Evolutionary conservation across 2,329 filamentous ascomycete genomes (phyloP).

Genomic region (Colletotrichum higginsianum): DNA sequence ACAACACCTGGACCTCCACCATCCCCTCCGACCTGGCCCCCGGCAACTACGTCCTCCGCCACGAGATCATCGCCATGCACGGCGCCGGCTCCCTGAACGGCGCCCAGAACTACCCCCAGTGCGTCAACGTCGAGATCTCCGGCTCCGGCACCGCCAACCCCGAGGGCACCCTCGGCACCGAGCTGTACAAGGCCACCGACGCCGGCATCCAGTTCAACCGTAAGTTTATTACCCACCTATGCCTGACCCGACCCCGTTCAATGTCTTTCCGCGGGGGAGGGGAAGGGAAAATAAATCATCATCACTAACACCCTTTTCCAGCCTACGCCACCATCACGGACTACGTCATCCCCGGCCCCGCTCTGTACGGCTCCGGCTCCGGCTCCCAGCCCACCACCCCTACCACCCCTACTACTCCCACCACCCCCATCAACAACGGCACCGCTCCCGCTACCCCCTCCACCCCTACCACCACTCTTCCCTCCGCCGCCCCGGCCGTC

Average conservation of each 20-base stretch:
- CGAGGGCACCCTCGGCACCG: slow-evolving; percentile 49
- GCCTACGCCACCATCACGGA: slow-evolving; percentile 47
- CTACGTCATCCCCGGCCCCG: slow-evolving; percentile 53
- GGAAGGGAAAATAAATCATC: no score
- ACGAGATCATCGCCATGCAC: slow-evolving; percentile 69
- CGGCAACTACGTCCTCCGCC: slow-evolving; percentile 64
- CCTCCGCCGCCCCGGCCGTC: slow-evolving; percentile 11
- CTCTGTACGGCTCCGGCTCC: slow-evolving; percentile 32
- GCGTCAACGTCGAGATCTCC: slow-evolving; percentile 63
- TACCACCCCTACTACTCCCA: slow-evolving; percentile 20
- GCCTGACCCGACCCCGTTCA: slow-evolving; percentile 32
- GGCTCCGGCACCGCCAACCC: slow-evolving; percentile 56
- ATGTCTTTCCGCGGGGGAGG: slow-evolving; percentile 28
- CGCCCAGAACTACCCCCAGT: slow-evolving; percentile 68
- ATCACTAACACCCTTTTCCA: not conserved
- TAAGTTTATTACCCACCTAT: slow-evolving; percentile 46
- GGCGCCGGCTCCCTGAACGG: slow-evolving; percentile 58
- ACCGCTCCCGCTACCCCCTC: slow-evolving; percentile 27
- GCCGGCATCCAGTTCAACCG: slow-evolving; percentile 53
- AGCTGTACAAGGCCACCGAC: slow-evolving; percentile 49
- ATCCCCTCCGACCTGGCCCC: slow-evolving; percentile 52
- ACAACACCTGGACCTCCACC: slow-evolving; percentile 51
- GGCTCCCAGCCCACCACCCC: not conserved
- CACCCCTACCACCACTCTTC: slow-evolving; percentile 14
- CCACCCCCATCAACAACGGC: slow-evolving; percentile 44